Percentiles rank a stretch among this genome's conserved stretches.
Conservation (phyloP, 2,329 filamentous ascomycete species). For the Colletotrichum incanum region DNA sequence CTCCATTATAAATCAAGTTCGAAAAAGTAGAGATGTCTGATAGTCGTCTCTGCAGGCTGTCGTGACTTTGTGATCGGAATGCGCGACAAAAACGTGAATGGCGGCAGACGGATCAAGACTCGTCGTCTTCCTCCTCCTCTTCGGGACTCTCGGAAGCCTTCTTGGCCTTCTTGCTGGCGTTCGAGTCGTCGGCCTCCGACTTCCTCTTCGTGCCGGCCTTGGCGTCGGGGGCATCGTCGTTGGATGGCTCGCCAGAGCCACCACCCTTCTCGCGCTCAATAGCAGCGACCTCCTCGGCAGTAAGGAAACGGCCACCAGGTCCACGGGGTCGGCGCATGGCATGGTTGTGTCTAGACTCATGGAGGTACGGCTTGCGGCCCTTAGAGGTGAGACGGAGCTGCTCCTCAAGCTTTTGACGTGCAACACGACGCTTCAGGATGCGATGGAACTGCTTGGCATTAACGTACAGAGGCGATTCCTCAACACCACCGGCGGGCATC, state of each 20-base stretch:
- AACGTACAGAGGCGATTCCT: constrained; percentile 96
- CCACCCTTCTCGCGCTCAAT: constrained; percentile 79
- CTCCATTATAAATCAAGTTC: constrained; percentile 36
- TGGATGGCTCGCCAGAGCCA: constrained; percentile 48
- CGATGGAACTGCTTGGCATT: constrained; percentile 99
- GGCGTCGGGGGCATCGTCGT: constrained; percentile 39
- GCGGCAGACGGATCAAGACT: constrained; percentile 45
- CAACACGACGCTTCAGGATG: constrained; percentile 93
- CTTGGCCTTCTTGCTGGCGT: constrained; percentile 71
- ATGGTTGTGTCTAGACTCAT: constrained; percentile 98
- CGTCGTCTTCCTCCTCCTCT: constrained; percentile 60
- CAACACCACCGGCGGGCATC: constrained; percentile 78
- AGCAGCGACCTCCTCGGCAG: constrained; percentile 93
- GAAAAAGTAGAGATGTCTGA: constrained; percentile 35
- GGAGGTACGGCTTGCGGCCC: constrained; percentile 95
- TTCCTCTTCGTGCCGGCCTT: constrained; percentile 72
- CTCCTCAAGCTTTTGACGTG: constrained; percentile 93
- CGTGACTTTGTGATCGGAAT: constrained; percentile 55
- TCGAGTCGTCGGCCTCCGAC: constrained; percentile 65
- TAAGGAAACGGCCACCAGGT: constrained; percentile 94
- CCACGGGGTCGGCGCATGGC: constrained; percentile 96
- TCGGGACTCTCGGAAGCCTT: constrained; percentile 61
- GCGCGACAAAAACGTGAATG: constrained; percentile 49
- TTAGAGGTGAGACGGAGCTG: constrained; percentile 93
- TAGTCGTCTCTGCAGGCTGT: constrained; percentile 45